These are phyloP conservation scores for Nicotiana tomentosiformis DNA, from an alignment of 257 asterid species.

Conservation along the genomic window DNA sequence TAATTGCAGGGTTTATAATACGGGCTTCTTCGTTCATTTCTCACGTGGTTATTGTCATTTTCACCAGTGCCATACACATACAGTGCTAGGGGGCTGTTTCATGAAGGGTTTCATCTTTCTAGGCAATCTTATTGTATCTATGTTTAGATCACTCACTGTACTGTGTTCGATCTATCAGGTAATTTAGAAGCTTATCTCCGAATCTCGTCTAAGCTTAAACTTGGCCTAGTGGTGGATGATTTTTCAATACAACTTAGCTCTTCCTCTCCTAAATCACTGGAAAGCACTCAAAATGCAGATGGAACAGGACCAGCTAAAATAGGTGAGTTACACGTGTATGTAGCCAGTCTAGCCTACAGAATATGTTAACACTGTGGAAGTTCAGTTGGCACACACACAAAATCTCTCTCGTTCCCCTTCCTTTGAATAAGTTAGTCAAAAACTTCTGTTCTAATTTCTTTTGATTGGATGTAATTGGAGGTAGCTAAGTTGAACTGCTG, in stretches of 20 bases:
- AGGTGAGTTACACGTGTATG: constrained; percentile 38
- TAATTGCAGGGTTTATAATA: background rate
- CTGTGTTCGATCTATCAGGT: constrained; percentile 43
- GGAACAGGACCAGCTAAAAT: constrained; percentile 43
- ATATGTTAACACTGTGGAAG: background rate
- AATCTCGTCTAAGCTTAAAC: constrained; percentile 77
- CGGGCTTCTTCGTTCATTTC: background rate
- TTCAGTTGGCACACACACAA: background rate
- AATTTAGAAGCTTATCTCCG: constrained; percentile 65
- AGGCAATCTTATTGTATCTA: background rate
- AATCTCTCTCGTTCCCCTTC: background rate
- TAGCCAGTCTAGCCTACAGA: background rate
- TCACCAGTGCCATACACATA: background rate
- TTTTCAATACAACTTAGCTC: constrained; percentile 43
- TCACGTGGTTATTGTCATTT: background rate
- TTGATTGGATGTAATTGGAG: background rate
- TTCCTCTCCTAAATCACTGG: constrained; percentile 38
- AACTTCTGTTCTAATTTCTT: background rate
- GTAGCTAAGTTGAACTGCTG: background rate
- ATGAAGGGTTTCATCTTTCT: background rate
- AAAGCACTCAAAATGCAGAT: constrained; percentile 51
- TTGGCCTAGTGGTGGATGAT: constrained; percentile 60
- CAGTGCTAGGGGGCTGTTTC: background rate
- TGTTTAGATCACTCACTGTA: background rate
- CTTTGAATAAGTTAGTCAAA: background rate